Evolutionary conservation across 2,329 filamentous ascomycete genomes (phyloP), one percentile per base, ranked within the genome.

Genomic region (Ophiosphaerella narmari): DNA sequence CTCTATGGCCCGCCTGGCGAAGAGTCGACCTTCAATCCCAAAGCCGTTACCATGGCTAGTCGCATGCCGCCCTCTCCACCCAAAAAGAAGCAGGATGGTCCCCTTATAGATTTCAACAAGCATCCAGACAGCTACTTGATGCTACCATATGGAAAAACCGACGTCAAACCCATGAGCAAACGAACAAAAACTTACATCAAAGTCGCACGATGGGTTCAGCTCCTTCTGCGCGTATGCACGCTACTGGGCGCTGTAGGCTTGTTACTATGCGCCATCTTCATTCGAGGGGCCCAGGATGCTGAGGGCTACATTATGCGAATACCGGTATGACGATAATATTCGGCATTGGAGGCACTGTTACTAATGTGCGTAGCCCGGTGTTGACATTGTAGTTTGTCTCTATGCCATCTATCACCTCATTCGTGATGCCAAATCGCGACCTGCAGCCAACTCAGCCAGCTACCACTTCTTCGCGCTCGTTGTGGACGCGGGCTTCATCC

Each of bases 381-480:
- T 93, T 35, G 87, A 88, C 43, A 81, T 87, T 39, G 63, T 89
- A 4, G 86, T 91, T 68, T 86, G 84, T 13, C 65, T 86, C 14
- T 97, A 97, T 72, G 89, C 83, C 36, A 82, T 95, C 52, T 94
- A 89, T 65, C 91, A 97, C 70, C 83, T 95, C 34, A 79, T 83
- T 12, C 84, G 89, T 29, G 84, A 86, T 33, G 82, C 89, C 1
- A 85, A 84, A 40, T 83, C 80, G 38, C 85, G 91, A 43, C 86
- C 91, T 0, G 86, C 93, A 0, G 87, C 80, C 3, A 96, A 90
- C 18, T 90, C 91, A 14, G 87, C 90, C 12, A 93, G 90, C 57
- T 97, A 97, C 74, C 91, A 95, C 74, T 76, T 94, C 49, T 97
- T 97, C 70, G 85, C 91, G 2, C 80, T 84, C 9, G 76, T 91